Evolutionary conservation across 345 rosid species (phyloP).

Genomic region (Citrus hindsii): DNA sequence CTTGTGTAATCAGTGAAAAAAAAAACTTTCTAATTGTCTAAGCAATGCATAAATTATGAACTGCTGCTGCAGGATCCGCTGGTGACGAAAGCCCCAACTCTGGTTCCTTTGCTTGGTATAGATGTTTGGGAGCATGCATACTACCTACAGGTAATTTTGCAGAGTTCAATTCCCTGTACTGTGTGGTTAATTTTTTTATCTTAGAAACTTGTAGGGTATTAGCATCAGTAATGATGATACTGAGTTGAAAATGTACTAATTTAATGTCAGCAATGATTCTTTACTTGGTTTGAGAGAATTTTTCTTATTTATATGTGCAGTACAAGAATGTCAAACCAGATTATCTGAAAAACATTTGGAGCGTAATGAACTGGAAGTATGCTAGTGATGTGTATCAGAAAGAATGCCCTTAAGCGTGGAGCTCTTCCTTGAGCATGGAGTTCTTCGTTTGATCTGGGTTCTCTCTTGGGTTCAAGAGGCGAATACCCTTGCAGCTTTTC

Average conservation of each 20-base stretch:
- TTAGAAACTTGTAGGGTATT: not conserved
- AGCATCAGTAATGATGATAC: not conserved
- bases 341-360: slow-evolving; percentile 94
- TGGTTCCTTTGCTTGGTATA: slow-evolving; percentile 85
- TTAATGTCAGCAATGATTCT: not conserved
- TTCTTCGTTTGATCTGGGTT: not conserved
- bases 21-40: not conserved
- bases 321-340: slow-evolving; percentile 90
- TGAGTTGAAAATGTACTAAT: not conserved
- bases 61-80: slow-evolving; percentile 66
- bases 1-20: not conserved
- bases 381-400: slow-evolving; percentile 61
- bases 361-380: slow-evolving; percentile 87
- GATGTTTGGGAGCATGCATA: slow-evolving; percentile 99
- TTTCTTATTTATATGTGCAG: slow-evolving; percentile 32
- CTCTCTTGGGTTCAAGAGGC: not conserved
- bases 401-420: slow-evolving; percentile 42
- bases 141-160: slow-evolving; percentile 73
- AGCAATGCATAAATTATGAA: not conserved
- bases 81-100: slow-evolving; percentile 68
- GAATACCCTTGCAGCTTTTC: not conserved
- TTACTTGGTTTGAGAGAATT: not conserved
- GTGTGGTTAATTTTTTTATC: not conserved
- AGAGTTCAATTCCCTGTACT: not conserved
- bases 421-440: slow-evolving; percentile 25